Base-by-base conservation (phyloP, 352 stramenopile species). In the Blastocystis sp. region DNA sequence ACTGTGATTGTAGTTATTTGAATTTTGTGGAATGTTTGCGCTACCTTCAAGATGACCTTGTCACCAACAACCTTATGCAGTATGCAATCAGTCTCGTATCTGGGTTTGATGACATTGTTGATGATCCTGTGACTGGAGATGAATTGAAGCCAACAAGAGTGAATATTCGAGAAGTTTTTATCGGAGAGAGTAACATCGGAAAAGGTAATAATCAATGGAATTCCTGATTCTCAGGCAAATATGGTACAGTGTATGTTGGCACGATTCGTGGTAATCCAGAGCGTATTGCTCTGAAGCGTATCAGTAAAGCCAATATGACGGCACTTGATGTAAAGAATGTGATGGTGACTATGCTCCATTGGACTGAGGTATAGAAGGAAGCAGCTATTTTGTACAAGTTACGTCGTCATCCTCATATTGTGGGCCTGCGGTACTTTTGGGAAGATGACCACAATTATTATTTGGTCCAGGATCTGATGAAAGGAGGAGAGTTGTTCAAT, bases 401-500 rank as follows among this genome's bases (percentile, higher is more conserved):
- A 16, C 71, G 71, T 43, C 93, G 94, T 81, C 93, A 96, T 89
- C 93, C 93, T 19, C 94, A 96, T 89, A 96, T 96, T 67, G 94
- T 96, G 91, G 93, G 93, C 32, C 87, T 96, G 32, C 90, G 96
- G 65, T 93, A 96, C 88, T 96, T 97, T 88, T 97, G 95, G 89
- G 91, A 95, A 19, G 93, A 96, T 57, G 89, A 92, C 0, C 93
- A 96, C 66, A 92, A 96, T 88, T 98, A 96, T 90, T 98, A 98
- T 89, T 90, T 99, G 61, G 94, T 98, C 0, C 97, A 97, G 51
- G 95, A 99, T 90, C 51, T 66, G 21, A 77, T 73, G 58, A 29
- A 42, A 3, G 71, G 71, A 24, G 71, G 71, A 21, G 71, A 83
- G 51, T 57, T 83, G 12, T 83, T 83, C 54, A 57, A 83, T 43